Percentiles rank a stretch among this genome's conserved stretches.
Conservation (phyloP, 73 alveolate species). For the Paramecium sexaurelia region DNA sequence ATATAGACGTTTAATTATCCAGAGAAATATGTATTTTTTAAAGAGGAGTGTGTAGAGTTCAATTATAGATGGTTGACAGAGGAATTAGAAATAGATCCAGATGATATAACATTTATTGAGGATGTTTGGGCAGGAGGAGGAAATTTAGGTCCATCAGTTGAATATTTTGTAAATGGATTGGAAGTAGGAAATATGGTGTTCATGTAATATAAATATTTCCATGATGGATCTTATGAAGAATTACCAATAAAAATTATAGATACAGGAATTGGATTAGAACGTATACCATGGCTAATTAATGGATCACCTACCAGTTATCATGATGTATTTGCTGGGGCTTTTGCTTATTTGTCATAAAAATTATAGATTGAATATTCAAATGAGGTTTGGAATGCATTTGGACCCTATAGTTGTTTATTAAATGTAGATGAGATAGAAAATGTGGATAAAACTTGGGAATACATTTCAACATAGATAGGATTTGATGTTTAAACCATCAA, state of each 20-base stretch:
- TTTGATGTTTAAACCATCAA: conserved; percentile 84
- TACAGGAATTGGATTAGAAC: conserved; percentile 98
- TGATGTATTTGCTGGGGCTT: conserved; percentile 91
- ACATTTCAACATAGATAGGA: conserved; percentile 85
- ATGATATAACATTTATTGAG: conserved; percentile 97
- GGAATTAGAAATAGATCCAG: conserved; percentile 93
- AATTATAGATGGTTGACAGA: conserved; percentile 96
- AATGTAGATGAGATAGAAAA: conserved; percentile 97
- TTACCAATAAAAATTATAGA: conserved; percentile 95
- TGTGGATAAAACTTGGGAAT: conserved; percentile 93
- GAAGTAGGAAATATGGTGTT: conserved; percentile 99
- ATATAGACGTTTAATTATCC: conserved; percentile 97
- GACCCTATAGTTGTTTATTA: conserved; percentile 95
- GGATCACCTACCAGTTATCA: conserved; percentile 96
- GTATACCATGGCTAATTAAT: conserved; percentile 98
- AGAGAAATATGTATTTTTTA: conserved; percentile 91
- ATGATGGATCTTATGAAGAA: conserved; percentile 96
- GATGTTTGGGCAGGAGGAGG: conserved; percentile 99
- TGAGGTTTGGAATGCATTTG: conserved; percentile 95
- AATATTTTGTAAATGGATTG: conserved; percentile 96
- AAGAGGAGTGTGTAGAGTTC: conserved; percentile 98
- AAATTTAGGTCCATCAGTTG: conserved; percentile 98
- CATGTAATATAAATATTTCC: conserved; percentile 97
- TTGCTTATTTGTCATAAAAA: conserved; percentile 77
- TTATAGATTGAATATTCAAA: conserved; percentile 80